phyloP scores from a whole-genome alignment of 2,329 filamentous ascomycete genomes.

The Cladosporium colombiae region DNA sequence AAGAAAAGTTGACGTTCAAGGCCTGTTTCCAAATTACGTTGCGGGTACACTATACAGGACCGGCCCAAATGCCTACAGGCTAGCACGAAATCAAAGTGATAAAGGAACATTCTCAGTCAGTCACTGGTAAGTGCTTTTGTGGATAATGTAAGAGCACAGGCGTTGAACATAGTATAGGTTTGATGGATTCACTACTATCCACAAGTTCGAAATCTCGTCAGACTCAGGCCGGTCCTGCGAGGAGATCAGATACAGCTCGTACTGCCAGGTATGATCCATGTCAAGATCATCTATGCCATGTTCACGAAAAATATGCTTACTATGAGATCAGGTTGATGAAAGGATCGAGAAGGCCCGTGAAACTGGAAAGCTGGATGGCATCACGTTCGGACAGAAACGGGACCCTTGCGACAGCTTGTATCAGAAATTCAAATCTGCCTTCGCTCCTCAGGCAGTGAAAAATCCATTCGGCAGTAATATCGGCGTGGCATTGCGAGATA shows the following conservation, averaged over 20 bases:
- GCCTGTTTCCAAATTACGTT: conserved; percentile 69
- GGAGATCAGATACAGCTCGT: conserved; percentile 66
- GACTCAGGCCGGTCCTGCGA: too few species aligned
- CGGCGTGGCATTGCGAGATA: conserved; percentile 64
- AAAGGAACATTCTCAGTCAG: conserved; percentile 58
- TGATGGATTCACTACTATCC: conserved; percentile 70
- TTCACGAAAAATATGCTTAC: conserved; percentile 68
- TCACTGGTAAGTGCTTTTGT: neutral
- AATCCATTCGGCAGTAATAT: conserved; percentile 52
- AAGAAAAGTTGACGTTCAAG: conserved; percentile 36
- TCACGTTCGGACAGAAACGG: conserved; percentile 66
- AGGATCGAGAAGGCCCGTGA: conserved; percentile 62
- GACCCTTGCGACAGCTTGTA: conserved; percentile 77
- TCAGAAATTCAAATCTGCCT: conserved; percentile 67
- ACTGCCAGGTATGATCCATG: neutral
- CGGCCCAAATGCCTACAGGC: conserved; percentile 66
- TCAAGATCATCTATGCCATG: neutral
- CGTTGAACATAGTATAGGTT: conserved; percentile 69
- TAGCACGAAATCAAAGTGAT: conserved; percentile 55
- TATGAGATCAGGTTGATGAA: conserved; percentile 63
- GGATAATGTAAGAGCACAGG: neutral
- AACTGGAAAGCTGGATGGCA: conserved; percentile 55
- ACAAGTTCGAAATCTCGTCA: too few species aligned
- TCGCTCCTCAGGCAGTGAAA: conserved; percentile 40
- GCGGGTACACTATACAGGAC: conserved; percentile 74